phyloP scores from a whole-genome alignment of 1,139 yeast genomes.

The Yamadazyma membranifaciens region DNA sequence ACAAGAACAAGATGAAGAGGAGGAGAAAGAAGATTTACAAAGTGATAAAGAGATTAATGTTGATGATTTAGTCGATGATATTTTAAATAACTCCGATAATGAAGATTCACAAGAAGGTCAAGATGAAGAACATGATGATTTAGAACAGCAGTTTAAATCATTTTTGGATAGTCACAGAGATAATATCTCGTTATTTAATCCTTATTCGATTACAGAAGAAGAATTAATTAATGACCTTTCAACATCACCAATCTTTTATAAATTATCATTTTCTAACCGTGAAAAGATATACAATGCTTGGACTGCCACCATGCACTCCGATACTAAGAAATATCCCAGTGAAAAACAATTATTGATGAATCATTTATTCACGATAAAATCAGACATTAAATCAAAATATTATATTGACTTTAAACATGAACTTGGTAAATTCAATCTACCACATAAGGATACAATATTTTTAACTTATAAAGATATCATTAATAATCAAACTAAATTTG shows the following conservation, averaged over 20 bases:
- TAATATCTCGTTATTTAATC: slow-evolving; percentile 32
- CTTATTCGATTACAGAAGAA: slow-evolving; percentile 43
- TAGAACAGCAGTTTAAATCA: slow-evolving; percentile 7
- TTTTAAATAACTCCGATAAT: slow-evolving; percentile 4
- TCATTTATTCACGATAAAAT: slow-evolving; percentile 30
- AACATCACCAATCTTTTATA: slow-evolving; percentile 30
- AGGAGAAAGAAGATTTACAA: background rate
- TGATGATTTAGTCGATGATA: slow-evolving; percentile 10
- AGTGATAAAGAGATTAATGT: slow-evolving; percentile 3
- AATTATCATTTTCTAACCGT: slow-evolving; percentile 20
- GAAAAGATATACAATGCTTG: slow-evolving; percentile 32
- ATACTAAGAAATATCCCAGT: slow-evolving; percentile 23
- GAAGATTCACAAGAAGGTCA: slow-evolving; percentile 2
- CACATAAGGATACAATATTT: slow-evolving; percentile 12
- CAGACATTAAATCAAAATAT: slow-evolving; percentile 25
- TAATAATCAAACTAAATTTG: slow-evolving; percentile 12
- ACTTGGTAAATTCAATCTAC: slow-evolving; percentile 8
- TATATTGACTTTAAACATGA: slow-evolving; percentile 28
- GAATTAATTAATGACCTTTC: slow-evolving; percentile 30
- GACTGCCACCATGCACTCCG: slow-evolving; percentile 16
- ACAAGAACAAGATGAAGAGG: background rate
- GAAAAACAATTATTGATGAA: slow-evolving; percentile 21
- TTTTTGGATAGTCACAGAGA: slow-evolving; percentile 25
- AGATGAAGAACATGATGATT: slow-evolving; percentile 11
- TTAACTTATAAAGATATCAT: slow-evolving; percentile 13